Evolutionary conservation across 2,329 filamentous ascomycete genomes (phyloP).

Genomic region (Epichloe aotearoae): DNA sequence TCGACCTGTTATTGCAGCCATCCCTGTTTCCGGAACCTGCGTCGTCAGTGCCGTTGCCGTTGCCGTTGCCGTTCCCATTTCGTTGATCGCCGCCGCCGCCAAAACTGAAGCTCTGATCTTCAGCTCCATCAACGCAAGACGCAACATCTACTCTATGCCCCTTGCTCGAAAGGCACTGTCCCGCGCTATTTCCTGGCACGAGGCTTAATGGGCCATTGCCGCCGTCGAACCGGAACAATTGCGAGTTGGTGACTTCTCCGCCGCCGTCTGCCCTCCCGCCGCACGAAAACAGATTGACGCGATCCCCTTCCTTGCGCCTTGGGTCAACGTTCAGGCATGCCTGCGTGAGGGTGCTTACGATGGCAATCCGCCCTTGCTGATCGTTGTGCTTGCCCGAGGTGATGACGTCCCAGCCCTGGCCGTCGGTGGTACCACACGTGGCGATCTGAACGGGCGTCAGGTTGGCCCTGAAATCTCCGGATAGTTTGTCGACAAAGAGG

Average conservation of each 20-base stretch:
- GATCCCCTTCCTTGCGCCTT: constrained; percentile 19
- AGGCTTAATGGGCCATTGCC: constrained; percentile 28
- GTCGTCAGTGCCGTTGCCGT: neutral
- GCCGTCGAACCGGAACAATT: constrained; percentile 35
- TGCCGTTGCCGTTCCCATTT: neutral
- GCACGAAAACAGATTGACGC: constrained; percentile 44
- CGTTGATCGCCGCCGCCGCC: neutral
- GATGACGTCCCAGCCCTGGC: constrained; percentile 34
- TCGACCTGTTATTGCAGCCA: too few species aligned
- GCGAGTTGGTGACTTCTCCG: constrained; percentile 36
- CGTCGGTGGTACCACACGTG: constrained; percentile 27
- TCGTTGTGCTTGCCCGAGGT: constrained; percentile 39
- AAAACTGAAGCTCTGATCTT: constrained; percentile 3
- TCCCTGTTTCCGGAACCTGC: too few species aligned
- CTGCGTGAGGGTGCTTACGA: constrained; percentile 44
- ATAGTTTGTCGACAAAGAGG: constrained; percentile 32
- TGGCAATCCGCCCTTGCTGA: constrained; percentile 29
- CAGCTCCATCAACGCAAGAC: neutral
- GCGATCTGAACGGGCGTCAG: constrained; percentile 32
- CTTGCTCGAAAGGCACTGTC: constrained; percentile 28
- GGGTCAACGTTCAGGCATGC: constrained; percentile 45
- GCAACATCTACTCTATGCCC: constrained; percentile 21
- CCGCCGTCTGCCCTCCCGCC: constrained; percentile 42
- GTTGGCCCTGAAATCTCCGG: constrained; percentile 35
- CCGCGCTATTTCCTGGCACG: constrained; percentile 29